phyloP scores from a whole-genome alignment of 257 asterid genomes.

The Jasminum sambac region DNA sequence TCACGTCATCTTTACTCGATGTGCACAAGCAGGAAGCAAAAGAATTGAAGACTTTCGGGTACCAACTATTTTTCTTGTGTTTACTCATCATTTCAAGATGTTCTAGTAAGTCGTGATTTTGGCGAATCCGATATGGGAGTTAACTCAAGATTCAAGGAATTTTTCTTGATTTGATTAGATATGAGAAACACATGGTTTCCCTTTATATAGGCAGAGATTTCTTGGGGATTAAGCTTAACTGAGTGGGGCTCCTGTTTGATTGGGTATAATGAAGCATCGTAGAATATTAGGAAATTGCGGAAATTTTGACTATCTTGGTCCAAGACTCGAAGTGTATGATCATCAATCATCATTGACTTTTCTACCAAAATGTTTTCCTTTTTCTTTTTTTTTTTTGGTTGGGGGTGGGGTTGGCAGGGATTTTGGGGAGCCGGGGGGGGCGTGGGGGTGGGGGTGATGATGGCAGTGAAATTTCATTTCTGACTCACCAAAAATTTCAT shows the following conservation, averaged over 20 bases:
- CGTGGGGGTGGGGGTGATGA: too few relatives aligned
- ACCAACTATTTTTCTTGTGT: neutral
- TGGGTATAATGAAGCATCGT: neutral
- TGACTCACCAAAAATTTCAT: too few relatives aligned
- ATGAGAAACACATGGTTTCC: neutral
- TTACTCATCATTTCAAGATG: slow-evolving; percentile 10
- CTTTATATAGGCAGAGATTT: neutral
- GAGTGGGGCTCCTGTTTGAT: neutral
- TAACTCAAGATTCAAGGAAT: neutral
- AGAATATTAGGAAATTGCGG: neutral
- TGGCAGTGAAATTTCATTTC: too few relatives aligned
- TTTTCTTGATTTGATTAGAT: neutral
- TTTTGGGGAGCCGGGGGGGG: too few relatives aligned
- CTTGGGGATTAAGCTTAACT: neutral
- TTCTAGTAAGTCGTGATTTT: neutral
- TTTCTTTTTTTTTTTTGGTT: too few relatives aligned
- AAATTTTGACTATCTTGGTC: neutral
- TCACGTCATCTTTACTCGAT: neutral
- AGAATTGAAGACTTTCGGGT: neutral
- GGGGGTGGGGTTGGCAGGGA: too few relatives aligned
- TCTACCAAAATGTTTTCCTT: too few relatives aligned
- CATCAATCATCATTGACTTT: too few relatives aligned
- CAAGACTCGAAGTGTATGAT: neutral
- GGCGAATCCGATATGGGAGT: neutral
- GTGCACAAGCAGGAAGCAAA: neutral